Evolutionary conservation across 176 grass and related monocot species (phyloP).

Genomic region (Neostapfia colusana): DNA sequence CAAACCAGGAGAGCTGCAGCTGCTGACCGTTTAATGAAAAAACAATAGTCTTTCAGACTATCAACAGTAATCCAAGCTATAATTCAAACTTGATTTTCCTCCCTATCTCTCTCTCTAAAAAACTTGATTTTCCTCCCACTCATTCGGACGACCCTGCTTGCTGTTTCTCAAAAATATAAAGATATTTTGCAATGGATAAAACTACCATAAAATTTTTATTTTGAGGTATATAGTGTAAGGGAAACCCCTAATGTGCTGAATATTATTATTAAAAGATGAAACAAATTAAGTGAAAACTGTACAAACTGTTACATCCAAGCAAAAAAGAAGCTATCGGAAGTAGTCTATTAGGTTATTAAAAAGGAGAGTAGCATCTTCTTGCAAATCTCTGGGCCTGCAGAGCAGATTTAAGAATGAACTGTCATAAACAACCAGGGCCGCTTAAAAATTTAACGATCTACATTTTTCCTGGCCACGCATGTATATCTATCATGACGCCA

Average conservation of each 20-base stretch:
- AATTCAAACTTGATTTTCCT: background rate
- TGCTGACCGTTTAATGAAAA: background rate
- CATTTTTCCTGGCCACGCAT: background rate
- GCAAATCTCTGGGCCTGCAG: too few species aligned
- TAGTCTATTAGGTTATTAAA: too few species aligned
- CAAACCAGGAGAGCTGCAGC: background rate
- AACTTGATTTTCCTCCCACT: background rate
- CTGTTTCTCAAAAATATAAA: background rate
- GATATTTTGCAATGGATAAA: background rate
- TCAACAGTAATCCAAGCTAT: background rate
- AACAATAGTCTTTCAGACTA: background rate
- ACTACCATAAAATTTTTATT: background rate
- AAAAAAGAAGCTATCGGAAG: too few species aligned
- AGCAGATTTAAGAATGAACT: too few species aligned
- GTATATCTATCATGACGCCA: background rate
- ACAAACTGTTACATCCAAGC: too few species aligned
- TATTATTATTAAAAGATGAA: too few species aligned
- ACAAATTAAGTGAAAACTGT: too few species aligned
- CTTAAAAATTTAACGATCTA: background rate
- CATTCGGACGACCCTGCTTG: background rate
- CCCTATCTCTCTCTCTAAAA: too few species aligned
- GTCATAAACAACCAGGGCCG: background rate
- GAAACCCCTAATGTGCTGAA: too few species aligned
- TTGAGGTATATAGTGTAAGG: too few species aligned
- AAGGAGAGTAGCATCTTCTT: too few species aligned